These are phyloP conservation scores for Flaveria brownii DNA, from an alignment of 129 eudicot species.

Conservation along the genomic window DNA sequence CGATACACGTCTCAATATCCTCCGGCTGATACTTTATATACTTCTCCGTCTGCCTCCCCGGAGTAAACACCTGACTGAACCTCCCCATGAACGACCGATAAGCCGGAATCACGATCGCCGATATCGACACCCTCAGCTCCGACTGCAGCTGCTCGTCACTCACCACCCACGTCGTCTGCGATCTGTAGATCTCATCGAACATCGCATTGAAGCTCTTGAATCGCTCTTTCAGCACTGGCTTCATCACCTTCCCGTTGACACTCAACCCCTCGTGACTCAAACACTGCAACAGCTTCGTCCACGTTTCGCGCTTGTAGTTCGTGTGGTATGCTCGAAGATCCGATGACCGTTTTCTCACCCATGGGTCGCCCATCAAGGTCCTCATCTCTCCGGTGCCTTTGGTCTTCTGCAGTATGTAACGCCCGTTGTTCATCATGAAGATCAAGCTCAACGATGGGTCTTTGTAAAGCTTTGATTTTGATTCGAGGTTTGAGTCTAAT, in stretches of 20 bases:
- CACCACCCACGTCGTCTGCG: constrained; percentile 71
- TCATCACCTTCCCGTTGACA: constrained; percentile 67
- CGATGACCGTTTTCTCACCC: constrained; percentile 63
- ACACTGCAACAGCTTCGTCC: constrained; percentile 63
- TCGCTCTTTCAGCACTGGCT: constrained; percentile 74
- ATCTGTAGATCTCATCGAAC: constrained; percentile 77
- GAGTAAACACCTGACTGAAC: constrained; percentile 68
- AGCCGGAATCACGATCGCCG: constrained; percentile 77
- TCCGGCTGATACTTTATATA: constrained; percentile 86
- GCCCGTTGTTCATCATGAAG: constrained; percentile 83
- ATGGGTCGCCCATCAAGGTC: constrained; percentile 50
- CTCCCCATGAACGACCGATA: constrained; percentile 81
- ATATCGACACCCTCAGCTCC: constrained; percentile 79
- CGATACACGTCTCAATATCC: constrained; percentile 69
- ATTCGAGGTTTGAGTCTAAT: constrained; percentile 53
- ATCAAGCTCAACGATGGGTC: constrained; percentile 55
- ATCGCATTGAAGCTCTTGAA: constrained; percentile 75
- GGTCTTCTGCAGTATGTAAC: constrained; percentile 72
- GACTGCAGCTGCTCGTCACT: constrained; percentile 87
- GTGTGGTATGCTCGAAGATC: constrained; percentile 64
- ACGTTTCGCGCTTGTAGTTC: constrained; percentile 66
- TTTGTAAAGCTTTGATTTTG: constrained; percentile 60
- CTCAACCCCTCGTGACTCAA: constrained; percentile 60
- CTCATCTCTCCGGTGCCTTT: constrained; percentile 51
- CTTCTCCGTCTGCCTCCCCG: constrained; percentile 88